Conservation (phyloP, 768 basidiomycete species). For the Boletus reticuloceps region DNA sequence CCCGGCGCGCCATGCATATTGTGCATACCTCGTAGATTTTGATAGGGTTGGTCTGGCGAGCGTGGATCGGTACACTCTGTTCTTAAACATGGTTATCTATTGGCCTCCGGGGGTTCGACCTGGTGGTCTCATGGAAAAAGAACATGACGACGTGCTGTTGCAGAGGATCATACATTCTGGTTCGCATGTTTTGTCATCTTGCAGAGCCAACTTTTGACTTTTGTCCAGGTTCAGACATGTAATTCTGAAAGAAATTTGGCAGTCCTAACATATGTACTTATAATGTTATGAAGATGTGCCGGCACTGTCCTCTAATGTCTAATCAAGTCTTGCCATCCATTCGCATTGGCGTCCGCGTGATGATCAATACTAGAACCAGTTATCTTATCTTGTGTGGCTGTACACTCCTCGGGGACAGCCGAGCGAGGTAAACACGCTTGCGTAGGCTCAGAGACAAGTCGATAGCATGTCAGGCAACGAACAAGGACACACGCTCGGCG, state of each 20-base stretch:
- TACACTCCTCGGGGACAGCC: background rate
- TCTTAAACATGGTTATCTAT: background rate
- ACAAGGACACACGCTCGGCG: slow-evolving; percentile 48
- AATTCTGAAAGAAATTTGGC: no score
- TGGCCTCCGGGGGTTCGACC: background rate
- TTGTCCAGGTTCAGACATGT: no score
- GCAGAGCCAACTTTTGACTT: no score
- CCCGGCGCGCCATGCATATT: background rate
- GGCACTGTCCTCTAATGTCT: no score
- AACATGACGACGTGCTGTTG: background rate
- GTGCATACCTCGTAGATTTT: background rate
- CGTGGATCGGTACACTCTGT: background rate
- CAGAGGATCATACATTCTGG: background rate
- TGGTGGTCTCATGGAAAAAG: background rate
- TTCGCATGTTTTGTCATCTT: no score
- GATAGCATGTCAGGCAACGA: slow-evolving; percentile 38
- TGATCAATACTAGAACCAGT: no score
- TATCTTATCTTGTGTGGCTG: slow-evolving; percentile 1
- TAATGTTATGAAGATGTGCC: no score
- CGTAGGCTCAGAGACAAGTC: background rate
- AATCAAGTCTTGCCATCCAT: no score
- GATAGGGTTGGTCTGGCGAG: background rate
- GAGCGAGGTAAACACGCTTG: background rate
- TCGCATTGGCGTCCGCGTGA: no score
- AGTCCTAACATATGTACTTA: no score